Conservation (phyloP, 306 rosid species). For the Cajanus cajan region DNA sequence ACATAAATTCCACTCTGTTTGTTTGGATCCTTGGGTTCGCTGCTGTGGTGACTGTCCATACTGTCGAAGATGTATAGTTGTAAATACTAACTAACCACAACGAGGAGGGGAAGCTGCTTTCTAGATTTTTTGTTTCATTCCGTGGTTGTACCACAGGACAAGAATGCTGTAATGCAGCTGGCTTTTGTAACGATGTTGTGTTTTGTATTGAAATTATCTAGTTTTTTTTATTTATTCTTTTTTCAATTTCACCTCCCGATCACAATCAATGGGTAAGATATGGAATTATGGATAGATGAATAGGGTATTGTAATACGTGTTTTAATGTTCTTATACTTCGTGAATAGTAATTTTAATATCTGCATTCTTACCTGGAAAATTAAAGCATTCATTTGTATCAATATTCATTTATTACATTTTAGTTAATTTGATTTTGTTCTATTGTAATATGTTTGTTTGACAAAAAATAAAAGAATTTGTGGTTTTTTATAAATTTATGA, state of each 20-base stretch:
- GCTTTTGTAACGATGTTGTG: constrained; percentile 6
- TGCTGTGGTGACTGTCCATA: constrained; percentile 79
- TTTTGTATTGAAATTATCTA: neutral
- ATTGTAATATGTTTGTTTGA: neutral
- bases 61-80: constrained; percentile 63
- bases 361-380: neutral
- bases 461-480: neutral
- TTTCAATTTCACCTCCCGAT: neutral
- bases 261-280: neutral
- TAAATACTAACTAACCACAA: constrained; percentile 22
- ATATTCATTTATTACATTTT: neutral
- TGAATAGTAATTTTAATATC: neutral
- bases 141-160: constrained; percentile 21
- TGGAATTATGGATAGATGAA: neutral
- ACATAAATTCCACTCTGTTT: constrained; percentile 71
- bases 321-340: neutral
- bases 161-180: constrained; percentile 22
- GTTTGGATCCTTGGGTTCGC: constrained; percentile 83
- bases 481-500: too few relatives aligned
- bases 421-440: neutral
- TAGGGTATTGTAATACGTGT: neutral
- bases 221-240: neutral
- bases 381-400: neutral
- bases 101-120: neutral
- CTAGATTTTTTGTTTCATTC: neutral